phyloP scores from a whole-genome alignment of 768 basidiomycete genomes.

The Dacryopinax primogenitus region DNA sequence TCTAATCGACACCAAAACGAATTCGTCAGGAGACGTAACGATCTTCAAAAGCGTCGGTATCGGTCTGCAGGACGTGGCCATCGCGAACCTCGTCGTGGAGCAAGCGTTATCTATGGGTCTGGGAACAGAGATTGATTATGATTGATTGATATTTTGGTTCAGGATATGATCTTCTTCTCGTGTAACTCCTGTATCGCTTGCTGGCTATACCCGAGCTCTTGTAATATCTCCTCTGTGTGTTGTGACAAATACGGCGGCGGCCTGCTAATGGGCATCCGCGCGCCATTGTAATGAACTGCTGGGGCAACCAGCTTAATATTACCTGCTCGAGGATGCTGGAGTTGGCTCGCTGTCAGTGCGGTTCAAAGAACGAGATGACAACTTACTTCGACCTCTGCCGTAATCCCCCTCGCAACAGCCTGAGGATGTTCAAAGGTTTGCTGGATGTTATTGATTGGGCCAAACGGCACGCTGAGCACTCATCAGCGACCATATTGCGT shows the following conservation, averaged over 20 bases:
- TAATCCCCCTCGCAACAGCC: constrained; percentile 61
- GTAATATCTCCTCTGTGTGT: constrained; percentile 61
- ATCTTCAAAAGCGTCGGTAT: constrained; percentile 84
- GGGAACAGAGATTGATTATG: constrained; percentile 43
- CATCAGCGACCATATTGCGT: neutral
- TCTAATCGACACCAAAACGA: constrained; percentile 16
- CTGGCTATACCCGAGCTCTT: constrained; percentile 34
- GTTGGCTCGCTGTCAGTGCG: neutral
- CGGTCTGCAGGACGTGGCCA: constrained; percentile 77
- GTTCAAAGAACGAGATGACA: neutral
- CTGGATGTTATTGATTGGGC: constrained; percentile 82
- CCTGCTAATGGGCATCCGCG: constrained; percentile 55
- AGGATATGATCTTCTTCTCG: constrained; percentile 31
- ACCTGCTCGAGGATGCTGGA: constrained; percentile 57
- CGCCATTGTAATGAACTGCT: constrained; percentile 68
- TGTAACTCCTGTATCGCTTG: constrained; percentile 36
- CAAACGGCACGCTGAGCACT: constrained; percentile 54
- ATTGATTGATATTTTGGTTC: constrained; percentile 23
- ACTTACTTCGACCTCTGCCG: constrained; percentile 65
- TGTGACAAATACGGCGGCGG: constrained; percentile 83
- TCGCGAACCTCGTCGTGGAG: constrained; percentile 54
- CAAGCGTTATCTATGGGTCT: constrained; percentile 42
- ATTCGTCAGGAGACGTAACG: constrained; percentile 42
- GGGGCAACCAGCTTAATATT: constrained; percentile 69
- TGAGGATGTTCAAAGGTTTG: constrained; percentile 85